phyloP scores from a whole-genome alignment of 2,329 filamentous ascomycete species.

The Trichoderma lentiforme region DNA sequence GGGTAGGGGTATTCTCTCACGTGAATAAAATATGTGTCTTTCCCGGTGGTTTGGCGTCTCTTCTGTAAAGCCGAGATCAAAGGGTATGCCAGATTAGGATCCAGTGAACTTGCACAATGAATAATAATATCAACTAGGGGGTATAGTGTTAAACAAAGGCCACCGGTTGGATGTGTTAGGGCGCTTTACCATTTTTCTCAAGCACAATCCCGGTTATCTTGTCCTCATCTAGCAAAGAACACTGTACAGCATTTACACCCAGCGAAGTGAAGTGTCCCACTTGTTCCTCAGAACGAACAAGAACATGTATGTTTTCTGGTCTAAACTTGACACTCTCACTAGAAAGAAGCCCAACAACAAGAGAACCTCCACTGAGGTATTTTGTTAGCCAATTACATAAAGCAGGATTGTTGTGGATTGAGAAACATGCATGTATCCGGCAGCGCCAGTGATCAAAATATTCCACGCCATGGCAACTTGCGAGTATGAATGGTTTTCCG shows the following conservation, averaged over 20 bases:
- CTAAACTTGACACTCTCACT: background rate
- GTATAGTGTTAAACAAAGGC: background rate
- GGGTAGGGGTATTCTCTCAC: background rate
- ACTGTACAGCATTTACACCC: background rate
- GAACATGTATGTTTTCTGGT: background rate
- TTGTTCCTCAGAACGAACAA: background rate
- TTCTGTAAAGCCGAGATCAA: background rate
- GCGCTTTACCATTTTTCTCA: background rate
- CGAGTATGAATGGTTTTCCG: background rate
- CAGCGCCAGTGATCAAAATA: background rate
- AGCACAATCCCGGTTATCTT: background rate
- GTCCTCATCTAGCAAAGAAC: background rate
- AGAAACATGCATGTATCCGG: background rate
- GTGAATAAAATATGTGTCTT: background rate
- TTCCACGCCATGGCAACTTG: background rate
- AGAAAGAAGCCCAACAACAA: background rate
- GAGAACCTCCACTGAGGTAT: background rate
- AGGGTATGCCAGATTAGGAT: background rate
- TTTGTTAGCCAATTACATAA: background rate
- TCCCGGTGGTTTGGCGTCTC: background rate
- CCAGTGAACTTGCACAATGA: background rate
- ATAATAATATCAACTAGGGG: background rate
- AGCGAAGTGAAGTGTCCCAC: background rate
- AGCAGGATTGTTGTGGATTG: background rate
- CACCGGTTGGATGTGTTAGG: too few relatives aligned